phyloP scores from a whole-genome alignment of 805 yeast species.

The Ogataea paradorogensis region DNA sequence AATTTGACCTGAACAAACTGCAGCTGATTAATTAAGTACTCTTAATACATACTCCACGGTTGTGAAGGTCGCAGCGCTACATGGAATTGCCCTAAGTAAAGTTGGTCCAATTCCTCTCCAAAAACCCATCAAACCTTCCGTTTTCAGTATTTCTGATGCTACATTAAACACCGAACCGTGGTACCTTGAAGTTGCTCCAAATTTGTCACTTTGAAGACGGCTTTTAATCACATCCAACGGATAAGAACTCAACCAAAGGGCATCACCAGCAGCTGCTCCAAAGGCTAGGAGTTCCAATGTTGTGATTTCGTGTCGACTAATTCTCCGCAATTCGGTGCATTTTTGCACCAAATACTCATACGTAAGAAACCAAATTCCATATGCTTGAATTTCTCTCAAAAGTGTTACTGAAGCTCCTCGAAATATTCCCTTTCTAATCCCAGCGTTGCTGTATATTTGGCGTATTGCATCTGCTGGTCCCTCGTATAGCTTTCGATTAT shows the following conservation, averaged over 20 bases:
- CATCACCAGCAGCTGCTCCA: slow-evolving; percentile 70
- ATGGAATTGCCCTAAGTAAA: slow-evolving; percentile 57
- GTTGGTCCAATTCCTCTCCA: slow-evolving; percentile 66
- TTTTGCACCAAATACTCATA: slow-evolving; percentile 54
- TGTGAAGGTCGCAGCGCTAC: slow-evolving; percentile 75
- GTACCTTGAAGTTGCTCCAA: slow-evolving; percentile 43
- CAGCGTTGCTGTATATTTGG: slow-evolving; percentile 41
- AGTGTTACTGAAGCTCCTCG: slow-evolving; percentile 56
- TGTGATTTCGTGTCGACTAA: slow-evolving; percentile 45
- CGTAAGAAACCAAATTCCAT: slow-evolving; percentile 71
- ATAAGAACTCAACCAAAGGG: slow-evolving; percentile 57
- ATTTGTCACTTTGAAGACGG: slow-evolving; percentile 51
- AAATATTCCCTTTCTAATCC: slow-evolving; percentile 45
- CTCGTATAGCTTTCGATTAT: slow-evolving; percentile 32
- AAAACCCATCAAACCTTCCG: slow-evolving; percentile 49
- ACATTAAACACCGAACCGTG: slow-evolving; percentile 38
- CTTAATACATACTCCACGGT: slow-evolving; percentile 69
- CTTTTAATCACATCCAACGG: slow-evolving; percentile 54
- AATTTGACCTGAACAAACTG: too few relatives aligned
- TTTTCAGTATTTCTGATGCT: slow-evolving; percentile 37
- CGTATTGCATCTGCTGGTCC: slow-evolving; percentile 45
- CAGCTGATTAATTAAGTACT: slow-evolving; percentile 39
- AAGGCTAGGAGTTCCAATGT: slow-evolving; percentile 53
- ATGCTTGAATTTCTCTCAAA: slow-evolving; percentile 64
- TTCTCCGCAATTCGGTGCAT: slow-evolving; percentile 34